Percentiles rank a stretch among this genome's conserved stretches.
Evolutionary conservation across 306 rosid species (phyloP).

Genomic region (Styphnolobium japonicum): DNA sequence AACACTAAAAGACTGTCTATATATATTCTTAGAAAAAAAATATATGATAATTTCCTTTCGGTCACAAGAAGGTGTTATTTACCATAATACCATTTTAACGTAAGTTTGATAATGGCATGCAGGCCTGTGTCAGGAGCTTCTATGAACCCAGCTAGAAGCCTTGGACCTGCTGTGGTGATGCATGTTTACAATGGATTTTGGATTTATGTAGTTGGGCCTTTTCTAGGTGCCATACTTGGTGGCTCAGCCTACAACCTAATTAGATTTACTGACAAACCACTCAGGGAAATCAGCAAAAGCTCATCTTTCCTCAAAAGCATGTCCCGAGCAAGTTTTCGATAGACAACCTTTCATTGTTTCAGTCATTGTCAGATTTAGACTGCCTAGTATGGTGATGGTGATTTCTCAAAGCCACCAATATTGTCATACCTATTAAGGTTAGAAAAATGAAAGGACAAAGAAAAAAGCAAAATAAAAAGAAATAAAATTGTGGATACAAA

Average conservation of each 20-base stretch:
- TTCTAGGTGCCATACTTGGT: slow-evolving; percentile 51
- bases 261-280: slow-evolving; percentile 53
- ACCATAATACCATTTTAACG: background rate
- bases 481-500: no score
- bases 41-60: no score
- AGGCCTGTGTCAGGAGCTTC: slow-evolving; percentile 72
- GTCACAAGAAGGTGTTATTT: no score
- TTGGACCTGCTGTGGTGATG: slow-evolving; percentile 69
- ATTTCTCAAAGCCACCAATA: background rate
- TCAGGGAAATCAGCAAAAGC: slow-evolving; percentile 36
- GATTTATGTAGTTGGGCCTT: slow-evolving; percentile 51
- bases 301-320: slow-evolving; percentile 34
- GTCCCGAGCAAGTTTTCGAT: slow-evolving; percentile 11
- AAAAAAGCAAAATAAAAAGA: background rate
- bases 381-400: background rate
- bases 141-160: slow-evolving; percentile 74
- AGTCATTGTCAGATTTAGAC: background rate
- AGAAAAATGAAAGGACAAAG: background rate
- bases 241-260: slow-evolving; percentile 48
- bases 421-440: background rate
- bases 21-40: no score
- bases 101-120: slow-evolving; percentile 1
- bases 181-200: slow-evolving; percentile 39
- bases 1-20: background rate
- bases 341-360: background rate